Evolutionary conservation across 352 stramenopile species (phyloP).

Genomic region (Pythium aquatile): DNA sequence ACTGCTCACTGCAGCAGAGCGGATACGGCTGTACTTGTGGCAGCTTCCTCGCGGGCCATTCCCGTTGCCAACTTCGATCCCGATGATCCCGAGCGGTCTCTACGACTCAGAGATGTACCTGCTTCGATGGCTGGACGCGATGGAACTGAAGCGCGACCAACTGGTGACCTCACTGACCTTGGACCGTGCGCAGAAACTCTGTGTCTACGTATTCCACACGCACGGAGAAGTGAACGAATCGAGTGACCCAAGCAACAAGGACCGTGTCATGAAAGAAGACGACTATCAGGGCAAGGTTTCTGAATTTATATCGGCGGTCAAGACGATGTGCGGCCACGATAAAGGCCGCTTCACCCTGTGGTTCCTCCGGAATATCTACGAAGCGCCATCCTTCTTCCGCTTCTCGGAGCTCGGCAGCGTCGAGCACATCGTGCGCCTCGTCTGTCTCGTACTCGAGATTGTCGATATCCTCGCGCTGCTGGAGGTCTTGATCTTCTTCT

Average conservation of each 20-base stretch:
- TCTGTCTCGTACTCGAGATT: slow-evolving; percentile 81
- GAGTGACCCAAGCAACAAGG: slow-evolving; percentile 36
- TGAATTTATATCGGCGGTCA: slow-evolving; percentile 80
- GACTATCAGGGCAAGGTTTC: slow-evolving; percentile 83
- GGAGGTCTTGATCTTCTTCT: slow-evolving; percentile 82
- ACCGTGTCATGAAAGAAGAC: slow-evolving; percentile 64
- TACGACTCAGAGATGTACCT: slow-evolving; percentile 70
- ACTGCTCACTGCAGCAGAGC: slow-evolving; percentile 56
- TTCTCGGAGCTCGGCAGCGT: slow-evolving; percentile 83
- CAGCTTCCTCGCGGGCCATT: slow-evolving; percentile 73
- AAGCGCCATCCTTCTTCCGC: slow-evolving; percentile 72
- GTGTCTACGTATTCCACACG: slow-evolving; percentile 83
- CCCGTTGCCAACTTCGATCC: slow-evolving; percentile 61
- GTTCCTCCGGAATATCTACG: slow-evolving; percentile 85
- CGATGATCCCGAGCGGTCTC: slow-evolving; percentile 56
- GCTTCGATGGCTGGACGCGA: slow-evolving; percentile 78
- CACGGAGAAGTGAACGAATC: slow-evolving; percentile 66
- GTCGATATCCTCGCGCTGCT: slow-evolving; percentile 76
- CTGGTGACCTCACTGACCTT: slow-evolving; percentile 75
- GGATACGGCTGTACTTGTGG: slow-evolving; percentile 81
- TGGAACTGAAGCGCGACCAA: slow-evolving; percentile 76
- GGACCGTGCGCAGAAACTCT: slow-evolving; percentile 77
- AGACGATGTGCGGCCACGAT: slow-evolving; percentile 86
- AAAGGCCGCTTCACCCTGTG: slow-evolving; percentile 80
- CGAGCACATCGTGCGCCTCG: slow-evolving; percentile 77